Base-by-base conservation (phyloP, 805 yeast species). In the Starmerella bacillaris region DNA sequence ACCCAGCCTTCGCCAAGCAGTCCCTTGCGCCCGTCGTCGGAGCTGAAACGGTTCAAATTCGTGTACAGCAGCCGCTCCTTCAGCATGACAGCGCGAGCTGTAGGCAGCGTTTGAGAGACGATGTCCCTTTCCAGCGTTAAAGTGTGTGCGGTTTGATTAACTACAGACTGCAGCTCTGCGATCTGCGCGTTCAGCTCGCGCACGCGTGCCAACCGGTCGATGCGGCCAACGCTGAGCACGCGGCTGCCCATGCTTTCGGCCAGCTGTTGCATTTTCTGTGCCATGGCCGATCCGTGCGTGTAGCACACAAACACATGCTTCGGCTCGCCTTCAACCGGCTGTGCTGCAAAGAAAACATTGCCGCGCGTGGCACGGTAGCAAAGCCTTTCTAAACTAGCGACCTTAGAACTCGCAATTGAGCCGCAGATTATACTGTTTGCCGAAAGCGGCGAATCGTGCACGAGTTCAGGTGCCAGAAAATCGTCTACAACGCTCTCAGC, bases 1-100 rank as follows among this genome's bases (percentile, higher is more conserved):
- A 80, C 61, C 99, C 99, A 89, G 15, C 95, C 98, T 61, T 89
- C 96, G n/a, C 86, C 93, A 34, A 84, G 70, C 40, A 89, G 63
- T 19, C 94, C 80, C 48, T 77, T 66, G 57, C 93, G 72, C 2
- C 76, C 61, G 41, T 72, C 80, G 51, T 78, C 92, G 54, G 72
- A 77, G 52, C 80, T 84, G 54, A 82, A 73, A 44, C 68, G 62
- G 54, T 82, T 82, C 61, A 89, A 63, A 0, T 79, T 67, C 17
- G 74, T 63, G 56, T 76, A 82, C 14, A 89, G 72, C 8, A 83
- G 74, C 50, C 78, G 80, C 55, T 89, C 99, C 51, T 82, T 72
- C 36, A 69, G 72, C 19, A 75, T 60, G 7, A 67, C 59, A 5
- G 69, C 66, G 58, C 68, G 68, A 92, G 94, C 83, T 40, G 64